Evolutionary conservation across 768 basidiomycete genomes (phyloP).

Genomic region (Lactarius sp.): DNA sequence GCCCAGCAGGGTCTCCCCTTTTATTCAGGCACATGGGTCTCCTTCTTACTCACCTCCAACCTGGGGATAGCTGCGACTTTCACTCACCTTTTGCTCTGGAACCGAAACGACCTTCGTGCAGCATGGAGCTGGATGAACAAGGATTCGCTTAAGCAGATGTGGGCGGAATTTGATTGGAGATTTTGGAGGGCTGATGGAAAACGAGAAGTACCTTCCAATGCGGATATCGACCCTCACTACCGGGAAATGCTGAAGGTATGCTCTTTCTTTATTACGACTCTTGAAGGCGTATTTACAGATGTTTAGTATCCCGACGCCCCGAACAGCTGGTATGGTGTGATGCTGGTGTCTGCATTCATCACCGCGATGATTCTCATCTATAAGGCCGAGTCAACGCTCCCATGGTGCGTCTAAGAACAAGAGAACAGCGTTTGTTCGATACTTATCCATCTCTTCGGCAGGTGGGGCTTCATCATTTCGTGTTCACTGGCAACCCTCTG

Average conservation of each 20-base stretch:
- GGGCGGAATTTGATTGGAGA: constrained; percentile 36
- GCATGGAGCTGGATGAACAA: constrained; percentile 47
- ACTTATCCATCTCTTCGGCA: neutral
- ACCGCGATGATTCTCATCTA: constrained; percentile 42
- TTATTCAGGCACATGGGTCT: constrained; percentile 46
- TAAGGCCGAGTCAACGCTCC: constrained; percentile 44
- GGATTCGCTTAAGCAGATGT: constrained; percentile 34
- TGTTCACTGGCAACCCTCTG: constrained; percentile 41
- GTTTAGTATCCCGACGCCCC: constrained; percentile 34
- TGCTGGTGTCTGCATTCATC: constrained; percentile 30
- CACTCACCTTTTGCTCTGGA: constrained; percentile 46
- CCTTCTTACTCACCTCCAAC: constrained; percentile 42
- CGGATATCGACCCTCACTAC: constrained; percentile 45
- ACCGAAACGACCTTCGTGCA: constrained; percentile 38
- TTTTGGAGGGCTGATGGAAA: constrained; percentile 43
- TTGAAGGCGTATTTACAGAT: neutral
- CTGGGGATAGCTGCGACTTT: constrained; percentile 46
- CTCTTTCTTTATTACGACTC: neutral
- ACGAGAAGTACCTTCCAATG: constrained; percentile 27
- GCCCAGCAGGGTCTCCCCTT: constrained; percentile 42
- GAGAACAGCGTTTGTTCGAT: neutral
- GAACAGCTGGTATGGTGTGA: constrained; percentile 33
- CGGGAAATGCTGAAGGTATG: constrained; percentile 47
- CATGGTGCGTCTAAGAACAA: constrained; percentile 35
- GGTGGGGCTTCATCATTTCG: constrained; percentile 47